Evolutionary conservation across 2,329 filamentous ascomycete genomes (phyloP).

Genomic region (Cercospora sp.): DNA sequence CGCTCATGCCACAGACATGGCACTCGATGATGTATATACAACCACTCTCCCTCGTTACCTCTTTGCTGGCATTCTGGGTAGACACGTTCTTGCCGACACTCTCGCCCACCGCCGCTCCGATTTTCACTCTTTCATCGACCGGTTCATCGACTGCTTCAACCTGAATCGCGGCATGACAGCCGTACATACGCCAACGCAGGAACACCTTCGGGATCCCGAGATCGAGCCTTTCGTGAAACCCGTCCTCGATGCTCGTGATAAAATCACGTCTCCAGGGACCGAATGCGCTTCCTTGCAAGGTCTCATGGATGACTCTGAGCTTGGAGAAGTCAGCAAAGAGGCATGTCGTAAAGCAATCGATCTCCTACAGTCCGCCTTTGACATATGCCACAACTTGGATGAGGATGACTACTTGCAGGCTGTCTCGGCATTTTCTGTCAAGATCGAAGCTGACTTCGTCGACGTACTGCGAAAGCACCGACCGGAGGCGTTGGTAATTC

Average conservation of each 20-base stretch:
- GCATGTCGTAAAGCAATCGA: not conserved
- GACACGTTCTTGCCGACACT: too few relatives aligned
- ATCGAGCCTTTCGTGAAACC: not conserved
- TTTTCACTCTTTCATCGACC: too few relatives aligned
- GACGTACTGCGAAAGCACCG: not conserved
- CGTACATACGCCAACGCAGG: not conserved
- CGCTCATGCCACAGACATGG: too few relatives aligned
- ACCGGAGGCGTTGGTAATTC: not conserved
- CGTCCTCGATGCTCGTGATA: not conserved
- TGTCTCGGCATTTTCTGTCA: not conserved
- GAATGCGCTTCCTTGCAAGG: not conserved
- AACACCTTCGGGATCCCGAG: not conserved
- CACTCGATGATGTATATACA: too few relatives aligned
- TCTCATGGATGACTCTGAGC: not conserved
- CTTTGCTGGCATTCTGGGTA: too few relatives aligned
- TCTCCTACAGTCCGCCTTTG: not conserved
- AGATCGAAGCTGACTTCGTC: not conserved
- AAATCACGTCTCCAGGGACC: not conserved
- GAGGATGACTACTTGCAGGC: not conserved
- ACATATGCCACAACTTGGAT: not conserved
- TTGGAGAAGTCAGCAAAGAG: not conserved
- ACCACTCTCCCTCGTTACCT: too few relatives aligned
- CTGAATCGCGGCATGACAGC: not conserved
- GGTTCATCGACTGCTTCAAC: not conserved
- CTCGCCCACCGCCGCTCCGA: too few relatives aligned